phyloP scores from a whole-genome alignment of 1,139 yeast species.

The Debaryomyces subglobosus region DNA sequence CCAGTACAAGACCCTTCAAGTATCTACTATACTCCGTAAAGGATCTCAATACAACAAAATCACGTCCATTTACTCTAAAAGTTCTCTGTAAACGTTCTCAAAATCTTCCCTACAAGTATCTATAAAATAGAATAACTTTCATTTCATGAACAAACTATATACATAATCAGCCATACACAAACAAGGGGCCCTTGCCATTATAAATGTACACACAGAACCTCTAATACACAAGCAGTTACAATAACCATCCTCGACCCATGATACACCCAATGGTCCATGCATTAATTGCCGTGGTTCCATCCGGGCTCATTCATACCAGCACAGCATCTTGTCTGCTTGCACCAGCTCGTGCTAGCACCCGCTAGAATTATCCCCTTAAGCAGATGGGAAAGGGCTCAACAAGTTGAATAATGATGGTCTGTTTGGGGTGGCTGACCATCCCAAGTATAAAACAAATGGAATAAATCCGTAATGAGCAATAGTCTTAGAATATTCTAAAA shows the following conservation, averaged over 20 bases:
- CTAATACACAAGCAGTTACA: neutral
- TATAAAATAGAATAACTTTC: slow-evolving; percentile 2
- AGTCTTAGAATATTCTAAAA: slow-evolving; percentile 82
- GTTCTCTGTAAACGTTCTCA: neutral
- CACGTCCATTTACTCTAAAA: no score
- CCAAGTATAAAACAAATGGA: slow-evolving; percentile 90
- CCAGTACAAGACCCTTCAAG: no score
- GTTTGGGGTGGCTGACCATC: slow-evolving; percentile 85
- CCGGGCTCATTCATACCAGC: neutral
- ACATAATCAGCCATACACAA: slow-evolving; percentile 10
- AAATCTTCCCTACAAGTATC: neutral
- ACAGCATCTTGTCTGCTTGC: neutral
- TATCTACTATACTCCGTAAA: neutral
- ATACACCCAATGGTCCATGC: neutral
- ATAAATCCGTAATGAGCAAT: slow-evolving; percentile 96
- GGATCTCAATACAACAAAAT: neutral
- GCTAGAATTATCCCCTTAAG: slow-evolving; percentile 33
- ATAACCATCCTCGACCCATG: neutral
- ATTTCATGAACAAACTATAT: slow-evolving; percentile 13
- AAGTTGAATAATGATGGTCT: slow-evolving; percentile 82
- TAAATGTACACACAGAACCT: neutral
- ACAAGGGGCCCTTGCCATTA: neutral
- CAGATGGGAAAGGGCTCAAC: slow-evolving; percentile 75
- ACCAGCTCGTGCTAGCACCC: neutral
- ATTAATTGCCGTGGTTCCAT: neutral